A percentile compares a stretch with the other conserved stretches of the same genome.
Conservation (phyloP, 1,139 yeast genomes). For the Lodderomyces metapsilosis region DNA sequence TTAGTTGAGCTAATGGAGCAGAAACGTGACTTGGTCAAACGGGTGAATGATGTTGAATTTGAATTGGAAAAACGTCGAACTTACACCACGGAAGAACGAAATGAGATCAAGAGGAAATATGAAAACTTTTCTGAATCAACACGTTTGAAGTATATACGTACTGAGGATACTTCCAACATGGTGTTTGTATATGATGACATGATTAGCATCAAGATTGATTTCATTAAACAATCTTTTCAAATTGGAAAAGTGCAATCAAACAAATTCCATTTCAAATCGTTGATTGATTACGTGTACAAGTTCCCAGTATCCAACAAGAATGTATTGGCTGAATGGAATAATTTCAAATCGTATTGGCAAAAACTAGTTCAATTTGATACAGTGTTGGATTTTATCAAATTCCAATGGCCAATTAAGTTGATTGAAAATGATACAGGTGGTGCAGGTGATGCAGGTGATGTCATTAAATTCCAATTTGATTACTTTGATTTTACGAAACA, state of each 20-base stretch:
- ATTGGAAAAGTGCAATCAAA: not conserved
- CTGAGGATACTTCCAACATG: slow-evolving; percentile 11
- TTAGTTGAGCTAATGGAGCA: slow-evolving; percentile 1
- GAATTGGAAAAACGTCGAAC: slow-evolving; percentile 13
- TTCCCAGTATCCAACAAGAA: slow-evolving; percentile 10
- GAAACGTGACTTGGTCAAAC: slow-evolving; percentile 14
- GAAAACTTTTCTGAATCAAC: not conserved
- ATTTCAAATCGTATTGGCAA: slow-evolving; percentile 22
- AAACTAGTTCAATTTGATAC: slow-evolving; percentile 23
- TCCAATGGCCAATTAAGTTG: slow-evolving; percentile 26
- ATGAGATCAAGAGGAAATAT: not conserved
- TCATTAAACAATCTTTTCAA: slow-evolving; percentile 9
- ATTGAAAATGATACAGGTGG: slow-evolving; percentile 1
- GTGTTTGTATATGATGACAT: slow-evolving; percentile 19
- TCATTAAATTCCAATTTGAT: slow-evolving; percentile 12
- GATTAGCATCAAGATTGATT: slow-evolving; percentile 17
- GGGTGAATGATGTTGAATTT: slow-evolving; percentile 22
- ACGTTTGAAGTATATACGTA: slow-evolving; percentile 1
- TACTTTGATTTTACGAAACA: slow-evolving; percentile 13
- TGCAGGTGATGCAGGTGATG: slow-evolving; percentile 8
- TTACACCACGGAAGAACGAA: not conserved
- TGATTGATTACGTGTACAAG: slow-evolving; percentile 12
- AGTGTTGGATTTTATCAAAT: slow-evolving; percentile 27
- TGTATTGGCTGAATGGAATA: slow-evolving; percentile 12
- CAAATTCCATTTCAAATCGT: slow-evolving; percentile 5